Evolutionary conservation across 371 early-diverging fungal species (phyloP).

Genomic region (Rhizomucor miehei): DNA sequence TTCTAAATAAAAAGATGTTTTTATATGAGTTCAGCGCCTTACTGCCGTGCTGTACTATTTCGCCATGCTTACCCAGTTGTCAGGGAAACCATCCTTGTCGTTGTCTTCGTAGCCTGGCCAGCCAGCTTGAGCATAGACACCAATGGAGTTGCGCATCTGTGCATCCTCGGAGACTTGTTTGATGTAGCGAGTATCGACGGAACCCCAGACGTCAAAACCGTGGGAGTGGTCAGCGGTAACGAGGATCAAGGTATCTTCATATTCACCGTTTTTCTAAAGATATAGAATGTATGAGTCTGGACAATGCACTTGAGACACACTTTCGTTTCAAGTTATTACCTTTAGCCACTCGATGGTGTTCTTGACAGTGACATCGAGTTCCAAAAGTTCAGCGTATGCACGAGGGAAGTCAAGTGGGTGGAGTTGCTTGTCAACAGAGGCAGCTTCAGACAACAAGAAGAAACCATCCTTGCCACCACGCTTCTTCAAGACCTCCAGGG

Average conservation of each 20-base stretch:
- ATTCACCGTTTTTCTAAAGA: slow-evolving; percentile 37
- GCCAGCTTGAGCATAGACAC: slow-evolving; percentile 62
- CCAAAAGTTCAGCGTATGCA: slow-evolving; percentile 67
- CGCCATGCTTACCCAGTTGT: slow-evolving; percentile 35
- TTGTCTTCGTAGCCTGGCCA: slow-evolving; percentile 64
- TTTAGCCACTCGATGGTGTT: slow-evolving; percentile 61
- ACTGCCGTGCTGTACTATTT: too few species aligned
- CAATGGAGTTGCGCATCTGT: slow-evolving; percentile 61
- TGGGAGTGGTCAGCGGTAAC: slow-evolving; percentile 76
- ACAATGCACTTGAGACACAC: background rate
- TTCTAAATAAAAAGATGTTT: slow-evolving; percentile 13
- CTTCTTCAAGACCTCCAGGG: slow-evolving; percentile 57
- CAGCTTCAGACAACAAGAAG: slow-evolving; percentile 78
- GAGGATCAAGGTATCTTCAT: slow-evolving; percentile 65
- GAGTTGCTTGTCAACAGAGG: slow-evolving; percentile 71
- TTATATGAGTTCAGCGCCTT: too few species aligned
- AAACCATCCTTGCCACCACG: slow-evolving; percentile 68
- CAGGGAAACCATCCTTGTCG: slow-evolving; percentile 69
- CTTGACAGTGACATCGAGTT: slow-evolving; percentile 67
- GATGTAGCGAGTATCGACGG: slow-evolving; percentile 52
- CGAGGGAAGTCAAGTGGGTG: slow-evolving; percentile 74
- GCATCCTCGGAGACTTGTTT: slow-evolving; percentile 12
- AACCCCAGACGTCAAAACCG: slow-evolving; percentile 71
- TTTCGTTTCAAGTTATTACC: slow-evolving; percentile 11
- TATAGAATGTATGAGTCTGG: background rate